phyloP scores from a whole-genome alignment of 345 rosid species.

The Euphorbia lathyris region DNA sequence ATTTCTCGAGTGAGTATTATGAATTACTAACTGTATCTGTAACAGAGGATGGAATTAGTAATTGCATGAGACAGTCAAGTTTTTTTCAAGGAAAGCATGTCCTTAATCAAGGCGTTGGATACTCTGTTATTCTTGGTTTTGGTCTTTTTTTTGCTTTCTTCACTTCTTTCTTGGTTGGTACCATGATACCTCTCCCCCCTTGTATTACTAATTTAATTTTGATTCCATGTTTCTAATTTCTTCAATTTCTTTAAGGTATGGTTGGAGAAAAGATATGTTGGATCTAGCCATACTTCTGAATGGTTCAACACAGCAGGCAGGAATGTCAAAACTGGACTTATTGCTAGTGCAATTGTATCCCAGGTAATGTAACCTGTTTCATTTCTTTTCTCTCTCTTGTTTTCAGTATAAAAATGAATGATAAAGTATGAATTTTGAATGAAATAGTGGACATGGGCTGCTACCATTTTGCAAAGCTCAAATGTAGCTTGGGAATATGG shows the following conservation, averaged over 20 bases:
- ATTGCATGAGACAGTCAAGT: slow-evolving; percentile 61
- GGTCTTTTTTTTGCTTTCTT: slow-evolving; percentile 90
- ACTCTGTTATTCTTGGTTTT: slow-evolving; percentile 80
- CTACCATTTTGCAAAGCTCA: slow-evolving; percentile 94
- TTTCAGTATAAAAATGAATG: too few species aligned
- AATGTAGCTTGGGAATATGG: slow-evolving; percentile 96
- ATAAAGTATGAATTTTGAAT: background rate
- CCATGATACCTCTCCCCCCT: too few species aligned
- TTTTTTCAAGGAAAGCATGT: slow-evolving; percentile 67
- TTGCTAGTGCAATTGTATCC: slow-evolving; percentile 90
- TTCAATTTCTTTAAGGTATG: slow-evolving; percentile 55
- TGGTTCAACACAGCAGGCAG: slow-evolving; percentile 99
- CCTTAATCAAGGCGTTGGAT: slow-evolving; percentile 77
- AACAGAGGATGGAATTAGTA: slow-evolving; percentile 25
- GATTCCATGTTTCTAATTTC: background rate
- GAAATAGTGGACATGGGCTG: slow-evolving; percentile 94
- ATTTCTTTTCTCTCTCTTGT: background rate
- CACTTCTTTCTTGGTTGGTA: slow-evolving; percentile 89
- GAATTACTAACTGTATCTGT: slow-evolving; percentile 13
- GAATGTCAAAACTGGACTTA: slow-evolving; percentile 92
- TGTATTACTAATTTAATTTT: too few species aligned
- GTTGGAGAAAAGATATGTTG: slow-evolving; percentile 86
- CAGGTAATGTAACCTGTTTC: too few species aligned
- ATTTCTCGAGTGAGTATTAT: slow-evolving; percentile 67
- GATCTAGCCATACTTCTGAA: slow-evolving; percentile 81